Conservation (phyloP, 106 monocot genomes). For the Ottelia alismoides region DNA sequence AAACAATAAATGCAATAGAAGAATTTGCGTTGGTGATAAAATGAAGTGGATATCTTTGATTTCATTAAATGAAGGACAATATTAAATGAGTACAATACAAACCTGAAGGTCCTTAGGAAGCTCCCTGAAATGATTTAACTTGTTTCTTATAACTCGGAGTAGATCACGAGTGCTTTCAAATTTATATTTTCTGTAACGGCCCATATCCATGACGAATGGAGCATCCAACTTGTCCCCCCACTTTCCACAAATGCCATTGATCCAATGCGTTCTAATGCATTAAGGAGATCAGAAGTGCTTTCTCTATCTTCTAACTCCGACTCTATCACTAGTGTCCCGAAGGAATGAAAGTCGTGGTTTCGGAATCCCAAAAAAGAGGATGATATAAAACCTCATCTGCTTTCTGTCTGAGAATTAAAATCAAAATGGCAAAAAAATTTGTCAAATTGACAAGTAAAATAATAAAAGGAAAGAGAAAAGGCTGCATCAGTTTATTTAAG, state of each 20-base stretch:
- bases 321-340: slow-evolving; percentile 75
- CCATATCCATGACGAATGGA: slow-evolving; percentile 63
- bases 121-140: slow-evolving; percentile 80
- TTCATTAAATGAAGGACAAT: too few relatives aligned
- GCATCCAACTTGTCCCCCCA: slow-evolving; percentile 76
- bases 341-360: slow-evolving; percentile 76
- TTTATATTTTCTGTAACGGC: slow-evolving; percentile 83
- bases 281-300: slow-evolving; percentile 52
- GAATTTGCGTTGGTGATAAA: too few relatives aligned
- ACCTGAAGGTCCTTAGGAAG: slow-evolving; percentile 75
- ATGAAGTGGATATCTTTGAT: too few relatives aligned
- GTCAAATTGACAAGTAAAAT: too few relatives aligned
- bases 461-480: slow-evolving; percentile 66
- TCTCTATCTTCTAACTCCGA: slow-evolving; percentile 84
- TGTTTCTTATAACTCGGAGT: slow-evolving; percentile 82
- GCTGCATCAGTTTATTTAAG: slow-evolving; percentile 29
- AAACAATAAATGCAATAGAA: too few relatives aligned
- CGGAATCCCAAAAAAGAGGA: slow-evolving; percentile 86
- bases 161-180: slow-evolving; percentile 77
- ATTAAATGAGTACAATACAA: too few relatives aligned
- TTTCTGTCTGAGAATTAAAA: slow-evolving; percentile 58
- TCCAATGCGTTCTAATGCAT: slow-evolving; percentile 50
- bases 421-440: too few relatives aligned
- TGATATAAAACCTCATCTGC: slow-evolving; percentile 62
- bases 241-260: slow-evolving; percentile 64